A percentile compares a stretch with the other conserved stretches of the same genome.
Conservation (phyloP, 371 early-diverging fungal species). For the Mucor ambiguus region DNA sequence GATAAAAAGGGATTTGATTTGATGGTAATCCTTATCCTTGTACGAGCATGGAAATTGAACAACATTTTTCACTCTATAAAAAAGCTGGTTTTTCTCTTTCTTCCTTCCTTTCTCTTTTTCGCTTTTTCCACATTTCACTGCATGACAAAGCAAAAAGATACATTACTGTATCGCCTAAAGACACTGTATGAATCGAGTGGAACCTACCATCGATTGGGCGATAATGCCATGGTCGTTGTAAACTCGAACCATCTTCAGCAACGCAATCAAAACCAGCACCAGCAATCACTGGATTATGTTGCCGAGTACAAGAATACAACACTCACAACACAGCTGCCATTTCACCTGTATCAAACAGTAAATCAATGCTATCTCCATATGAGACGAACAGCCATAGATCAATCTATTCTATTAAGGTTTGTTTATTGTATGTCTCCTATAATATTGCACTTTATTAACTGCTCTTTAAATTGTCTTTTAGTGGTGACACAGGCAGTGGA, state of each 20-base stretch:
- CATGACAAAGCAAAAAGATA: not conserved
- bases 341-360: slow-evolving; percentile 86
- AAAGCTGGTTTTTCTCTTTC: not conserved
- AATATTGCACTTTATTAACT: slow-evolving; percentile 13
- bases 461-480: slow-evolving; percentile 27
- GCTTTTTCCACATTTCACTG: not conserved
- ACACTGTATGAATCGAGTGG: not conserved
- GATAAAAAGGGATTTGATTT: slow-evolving; percentile 5
- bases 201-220: not conserved
- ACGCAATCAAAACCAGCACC: slow-evolving; percentile 34
- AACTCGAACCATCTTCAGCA: not conserved
- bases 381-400: slow-evolving; percentile 86
- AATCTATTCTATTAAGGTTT: slow-evolving; percentile 71
- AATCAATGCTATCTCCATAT: slow-evolving; percentile 76
- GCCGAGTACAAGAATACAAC: slow-evolving; percentile 70
- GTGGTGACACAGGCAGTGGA: slow-evolving; percentile 90
- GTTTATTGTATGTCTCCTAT: not conserved
- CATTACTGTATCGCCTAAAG: not conserved
- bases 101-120: not conserved
- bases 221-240: not conserved
- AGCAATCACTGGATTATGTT: slow-evolving; percentile 62
- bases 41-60: slow-evolving; percentile 2
- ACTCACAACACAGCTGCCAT: slow-evolving; percentile 52
- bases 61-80: not conserved
- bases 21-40: not conserved